Conservation (phyloP, 2,329 filamentous ascomycete genomes). For the Apiospora pterosperma region DNA sequence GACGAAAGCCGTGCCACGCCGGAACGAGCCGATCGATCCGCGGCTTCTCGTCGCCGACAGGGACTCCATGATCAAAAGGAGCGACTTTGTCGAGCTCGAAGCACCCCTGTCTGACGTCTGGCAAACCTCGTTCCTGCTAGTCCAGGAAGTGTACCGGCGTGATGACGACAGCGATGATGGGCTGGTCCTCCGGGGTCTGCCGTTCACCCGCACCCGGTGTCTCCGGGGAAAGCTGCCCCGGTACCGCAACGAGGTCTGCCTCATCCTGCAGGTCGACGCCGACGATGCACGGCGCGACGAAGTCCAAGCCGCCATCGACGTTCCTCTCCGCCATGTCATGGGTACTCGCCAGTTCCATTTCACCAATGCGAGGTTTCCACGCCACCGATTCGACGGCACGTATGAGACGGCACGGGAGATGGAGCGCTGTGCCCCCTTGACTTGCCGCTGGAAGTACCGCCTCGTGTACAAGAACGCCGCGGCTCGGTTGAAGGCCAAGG, state of each 20-base stretch:
- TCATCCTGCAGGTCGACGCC: slow-evolving; percentile 22
- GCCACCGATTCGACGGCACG: slow-evolving; percentile 13
- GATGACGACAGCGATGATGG: background rate
- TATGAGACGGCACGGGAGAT: slow-evolving; percentile 18
- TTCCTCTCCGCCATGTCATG: slow-evolving; percentile 19
- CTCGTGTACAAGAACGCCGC: slow-evolving; percentile 22
- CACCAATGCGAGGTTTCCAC: slow-evolving; percentile 30
- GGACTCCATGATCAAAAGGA: background rate
- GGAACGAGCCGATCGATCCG: background rate
- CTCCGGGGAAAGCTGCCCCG: slow-evolving; percentile 23
- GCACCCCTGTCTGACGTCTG: background rate
- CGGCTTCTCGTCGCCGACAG: background rate
- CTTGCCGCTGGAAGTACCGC: slow-evolving; percentile 33
- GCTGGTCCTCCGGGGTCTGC: slow-evolving; percentile 21
- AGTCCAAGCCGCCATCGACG: slow-evolving; percentile 22
- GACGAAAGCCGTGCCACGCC: background rate
- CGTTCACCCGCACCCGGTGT: slow-evolving; percentile 23
- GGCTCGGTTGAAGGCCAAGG: slow-evolving; percentile 14
- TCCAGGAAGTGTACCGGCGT: background rate
- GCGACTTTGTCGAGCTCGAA: background rate
- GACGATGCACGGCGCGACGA: slow-evolving; percentile 20
- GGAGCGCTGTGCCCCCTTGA: slow-evolving; percentile 26
- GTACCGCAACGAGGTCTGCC: slow-evolving; percentile 25
- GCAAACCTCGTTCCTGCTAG: background rate
- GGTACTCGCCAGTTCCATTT: slow-evolving; percentile 23